Conservation (phyloP, 2,329 filamentous ascomycete genomes). For the Aspergillus sp. region DNA sequence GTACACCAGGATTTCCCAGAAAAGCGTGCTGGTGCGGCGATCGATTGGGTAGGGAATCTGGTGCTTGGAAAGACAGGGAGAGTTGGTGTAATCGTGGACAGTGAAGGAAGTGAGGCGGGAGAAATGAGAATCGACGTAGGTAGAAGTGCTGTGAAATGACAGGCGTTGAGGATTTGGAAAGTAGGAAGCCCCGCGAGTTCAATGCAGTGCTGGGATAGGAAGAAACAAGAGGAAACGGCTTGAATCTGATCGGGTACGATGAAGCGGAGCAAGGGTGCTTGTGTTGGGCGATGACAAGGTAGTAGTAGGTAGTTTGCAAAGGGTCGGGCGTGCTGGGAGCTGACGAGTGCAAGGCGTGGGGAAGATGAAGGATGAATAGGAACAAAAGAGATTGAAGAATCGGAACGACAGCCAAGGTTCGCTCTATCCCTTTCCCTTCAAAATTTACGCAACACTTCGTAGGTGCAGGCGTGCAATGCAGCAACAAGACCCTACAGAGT, state of each 20-base stretch:
- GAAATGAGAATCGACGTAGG: conserved; percentile 32
- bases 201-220: conserved; percentile 24
- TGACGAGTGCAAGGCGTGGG: conserved; percentile 21
- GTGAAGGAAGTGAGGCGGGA: conserved; percentile 37
- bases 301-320: conserved; percentile 18
- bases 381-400: conserved; percentile 1
- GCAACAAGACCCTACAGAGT: not conserved
- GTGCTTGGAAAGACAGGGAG: conserved; percentile 34
- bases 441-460: conserved; percentile 15
- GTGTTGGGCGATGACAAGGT: conserved; percentile 22
- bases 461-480: conserved; percentile 1
- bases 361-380: conserved; percentile 14
- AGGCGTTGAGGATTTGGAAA: conserved; percentile 20
- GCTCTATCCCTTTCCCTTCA: conserved; percentile 19
- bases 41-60: conserved; percentile 40
- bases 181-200: conserved; percentile 20
- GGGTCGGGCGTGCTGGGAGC: conserved; percentile 22
- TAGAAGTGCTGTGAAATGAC: conserved; percentile 27
- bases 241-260: conserved; percentile 24
- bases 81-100: conserved; percentile 31
- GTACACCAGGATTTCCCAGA: conserved; percentile 86
- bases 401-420: conserved; percentile 16
- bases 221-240: conserved; percentile 18
- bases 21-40: conserved; percentile 84
- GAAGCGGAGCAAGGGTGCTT: conserved; percentile 21